Evolutionary conservation across 2,329 filamentous ascomycete genomes (phyloP).

Genomic region (Diaporthe citrichinensis): DNA sequence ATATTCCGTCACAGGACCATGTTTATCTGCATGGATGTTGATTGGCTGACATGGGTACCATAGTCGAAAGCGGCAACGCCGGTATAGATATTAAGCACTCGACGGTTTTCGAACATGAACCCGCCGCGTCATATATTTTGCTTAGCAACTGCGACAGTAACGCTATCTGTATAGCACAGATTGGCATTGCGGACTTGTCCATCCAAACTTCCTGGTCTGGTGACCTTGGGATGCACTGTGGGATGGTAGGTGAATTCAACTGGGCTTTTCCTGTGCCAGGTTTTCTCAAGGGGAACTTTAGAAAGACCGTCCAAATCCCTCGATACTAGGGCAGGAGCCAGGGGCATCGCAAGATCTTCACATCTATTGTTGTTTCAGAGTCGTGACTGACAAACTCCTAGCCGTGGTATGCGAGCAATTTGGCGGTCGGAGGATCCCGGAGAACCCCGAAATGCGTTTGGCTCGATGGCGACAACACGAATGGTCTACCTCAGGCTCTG

Average conservation of each 20-base stretch:
- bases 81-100: not conserved
- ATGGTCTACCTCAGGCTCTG: not conserved
- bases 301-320: no score
- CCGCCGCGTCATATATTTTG: no score
- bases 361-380: not conserved
- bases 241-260: not conserved
- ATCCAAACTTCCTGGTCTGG: not conserved
- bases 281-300: no score
- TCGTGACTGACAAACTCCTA: no score
- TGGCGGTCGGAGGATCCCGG: not conserved
- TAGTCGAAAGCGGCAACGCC: not conserved
- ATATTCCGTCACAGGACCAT: no score
- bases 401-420: not conserved
- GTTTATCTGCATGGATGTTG: not conserved
- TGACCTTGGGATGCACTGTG: not conserved
- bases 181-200: not conserved
- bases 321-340: no score
- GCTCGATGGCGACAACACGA: slow-evolving; percentile 10
- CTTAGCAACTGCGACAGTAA: not conserved
- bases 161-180: slow-evolving; percentile 3
- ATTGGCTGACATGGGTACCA: not conserved
- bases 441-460: slow-evolving; percentile 1
- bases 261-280: no score
- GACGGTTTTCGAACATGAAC: no score
- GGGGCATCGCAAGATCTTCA: no score